A percentile compares a stretch with the other conserved stretches of the same genome.
Conservation (phyloP, 1,139 yeast species). For the Candida pseudoviswanathii region DNA sequence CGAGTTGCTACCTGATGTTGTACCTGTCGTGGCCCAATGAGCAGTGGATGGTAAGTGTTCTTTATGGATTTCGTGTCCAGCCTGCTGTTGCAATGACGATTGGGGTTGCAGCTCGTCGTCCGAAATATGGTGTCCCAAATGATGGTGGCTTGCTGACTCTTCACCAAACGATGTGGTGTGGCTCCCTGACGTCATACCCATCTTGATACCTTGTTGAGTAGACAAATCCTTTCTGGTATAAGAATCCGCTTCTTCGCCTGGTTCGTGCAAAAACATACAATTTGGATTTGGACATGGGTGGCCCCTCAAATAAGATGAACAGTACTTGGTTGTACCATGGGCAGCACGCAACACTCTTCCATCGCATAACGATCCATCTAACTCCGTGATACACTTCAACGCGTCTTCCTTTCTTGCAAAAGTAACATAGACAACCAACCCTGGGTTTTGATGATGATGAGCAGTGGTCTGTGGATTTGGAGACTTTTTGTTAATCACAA, state of each 20-base stretch:
- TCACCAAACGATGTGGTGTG: slow-evolving; percentile 15
- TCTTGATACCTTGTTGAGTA: slow-evolving; percentile 72
- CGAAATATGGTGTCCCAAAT: slow-evolving; percentile 12
- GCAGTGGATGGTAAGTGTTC: slow-evolving; percentile 57
- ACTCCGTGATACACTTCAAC: slow-evolving; percentile 85
- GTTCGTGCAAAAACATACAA: slow-evolving; percentile 98
- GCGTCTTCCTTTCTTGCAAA: slow-evolving; percentile 94
- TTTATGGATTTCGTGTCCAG: slow-evolving; percentile 9
- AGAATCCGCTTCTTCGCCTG: slow-evolving; percentile 98
- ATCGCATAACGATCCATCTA: slow-evolving; percentile 93
- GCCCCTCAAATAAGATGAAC: slow-evolving; percentile 92
- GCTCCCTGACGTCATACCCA: slow-evolving; percentile 41
- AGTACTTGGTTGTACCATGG: slow-evolving; percentile 97
- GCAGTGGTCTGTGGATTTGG: slow-evolving; percentile 41
- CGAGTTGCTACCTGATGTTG: slow-evolving; percentile 28
- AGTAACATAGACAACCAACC: slow-evolving; percentile 94
- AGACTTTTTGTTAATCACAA: slow-evolving; percentile 83
- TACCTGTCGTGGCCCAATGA: slow-evolving; percentile 50
- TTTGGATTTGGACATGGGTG: slow-evolving; percentile 98
- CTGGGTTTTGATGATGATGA: slow-evolving; percentile 59
- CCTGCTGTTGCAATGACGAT: slow-evolving; percentile 9
- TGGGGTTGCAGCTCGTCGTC: slow-evolving; percentile 18
- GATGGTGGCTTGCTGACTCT: slow-evolving; percentile 6
- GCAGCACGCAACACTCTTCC: slow-evolving; percentile 90
- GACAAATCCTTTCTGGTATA: slow-evolving; percentile 91